Conservation (phyloP, 805 yeast species). For the Blastobotrys attinorum region DNA sequence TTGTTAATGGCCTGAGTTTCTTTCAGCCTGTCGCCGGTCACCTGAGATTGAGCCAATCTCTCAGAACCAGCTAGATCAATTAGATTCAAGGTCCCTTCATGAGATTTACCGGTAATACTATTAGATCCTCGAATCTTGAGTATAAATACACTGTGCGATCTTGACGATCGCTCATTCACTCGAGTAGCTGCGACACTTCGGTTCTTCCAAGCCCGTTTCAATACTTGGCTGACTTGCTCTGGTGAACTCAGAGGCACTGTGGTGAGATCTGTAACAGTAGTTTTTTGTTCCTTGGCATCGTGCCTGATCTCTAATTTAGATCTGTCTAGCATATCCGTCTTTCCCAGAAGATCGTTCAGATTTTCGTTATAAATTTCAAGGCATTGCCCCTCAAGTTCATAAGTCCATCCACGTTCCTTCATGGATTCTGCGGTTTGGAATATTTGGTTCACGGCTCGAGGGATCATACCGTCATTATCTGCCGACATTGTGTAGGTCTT, state of each 20-base stretch:
- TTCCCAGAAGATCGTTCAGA: conserved; percentile 56
- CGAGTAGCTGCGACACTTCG: conserved; percentile 77
- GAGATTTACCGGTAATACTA: conserved; percentile 37
- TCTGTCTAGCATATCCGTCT: conserved; percentile 15
- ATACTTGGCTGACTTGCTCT: conserved; percentile 40
- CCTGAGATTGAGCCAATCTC: conserved; percentile 66
- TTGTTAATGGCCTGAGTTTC: conserved; percentile 89
- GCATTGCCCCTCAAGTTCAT: conserved; percentile 60
- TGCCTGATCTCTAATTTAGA: conserved; percentile 67
- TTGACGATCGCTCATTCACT: conserved; percentile 76
- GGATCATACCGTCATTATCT: conserved; percentile 68
- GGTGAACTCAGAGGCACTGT: conserved; percentile 39
- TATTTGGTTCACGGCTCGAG: conserved; percentile 63
- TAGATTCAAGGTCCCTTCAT: conserved; percentile 61
- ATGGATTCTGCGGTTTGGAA: conserved; percentile 47
- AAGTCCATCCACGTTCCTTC: conserved; percentile 54
- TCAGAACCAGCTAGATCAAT: conserved; percentile 96
- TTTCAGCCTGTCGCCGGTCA: conserved; percentile 66
- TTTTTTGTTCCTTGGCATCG: conserved; percentile 44
- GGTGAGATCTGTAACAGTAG: conserved; percentile 55
- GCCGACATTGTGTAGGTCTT: conserved; percentile 87
- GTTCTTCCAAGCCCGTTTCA: conserved; percentile 49
- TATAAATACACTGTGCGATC: conserved; percentile 82
- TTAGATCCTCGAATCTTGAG: conserved; percentile 53
- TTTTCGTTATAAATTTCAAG: conserved; percentile 85